Base-by-base conservation (phyloP, 164 flowering plant genomes). In the Chimonanthus praecox region DNA sequence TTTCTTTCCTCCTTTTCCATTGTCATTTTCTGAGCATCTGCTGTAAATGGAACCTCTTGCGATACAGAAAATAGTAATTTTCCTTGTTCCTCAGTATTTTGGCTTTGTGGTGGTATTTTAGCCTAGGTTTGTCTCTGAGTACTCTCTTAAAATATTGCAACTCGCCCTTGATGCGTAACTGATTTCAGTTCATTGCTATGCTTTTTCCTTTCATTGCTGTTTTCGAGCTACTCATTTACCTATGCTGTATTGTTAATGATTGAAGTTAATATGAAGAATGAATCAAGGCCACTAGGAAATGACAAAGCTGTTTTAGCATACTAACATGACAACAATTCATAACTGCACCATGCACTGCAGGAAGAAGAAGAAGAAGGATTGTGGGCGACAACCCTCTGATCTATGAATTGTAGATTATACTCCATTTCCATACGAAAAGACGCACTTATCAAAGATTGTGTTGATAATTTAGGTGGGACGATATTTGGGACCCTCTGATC, bases 21-120 rank as follows among this genome's bases (percentile, higher is more conserved):
- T 33, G 1, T 33, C 33, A 33, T 33, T 43, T 58, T 49, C 33
- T 68, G 16, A 43, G 58, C 11, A 64, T 58, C 10, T 54, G 43
- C 49, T 76, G 64, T 21, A 68, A 64, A 63, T 72, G 16, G 45
- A 74, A 48, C n/a, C 5, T 62, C 50, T 69, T 72, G 47, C 51
- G 66, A 62, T 74, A 58, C 60, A 71, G 70, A 71, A 33, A 8
- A 44, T 4, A 68, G 44, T 58, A 16, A 44, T 43, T 74, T 47
- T 5, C 33, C 43, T 66, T 71, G 11, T 71, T 74, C 62, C 66
- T 58, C 64, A 43, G 61, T 33, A 43, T 58, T 16, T 43, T 69
- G 67, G 50, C 33, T 54, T 43, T 66, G 5, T 45, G 16, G 46
- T 72, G 68, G 20, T 20, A 33, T 48, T 49, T 49, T 33, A 44